Percentiles rank a stretch among this genome's conserved stretches.
phyloP scores from a whole-genome alignment of 2,329 filamentous ascomycete genomes.

The Helotiales sp. region DNA sequence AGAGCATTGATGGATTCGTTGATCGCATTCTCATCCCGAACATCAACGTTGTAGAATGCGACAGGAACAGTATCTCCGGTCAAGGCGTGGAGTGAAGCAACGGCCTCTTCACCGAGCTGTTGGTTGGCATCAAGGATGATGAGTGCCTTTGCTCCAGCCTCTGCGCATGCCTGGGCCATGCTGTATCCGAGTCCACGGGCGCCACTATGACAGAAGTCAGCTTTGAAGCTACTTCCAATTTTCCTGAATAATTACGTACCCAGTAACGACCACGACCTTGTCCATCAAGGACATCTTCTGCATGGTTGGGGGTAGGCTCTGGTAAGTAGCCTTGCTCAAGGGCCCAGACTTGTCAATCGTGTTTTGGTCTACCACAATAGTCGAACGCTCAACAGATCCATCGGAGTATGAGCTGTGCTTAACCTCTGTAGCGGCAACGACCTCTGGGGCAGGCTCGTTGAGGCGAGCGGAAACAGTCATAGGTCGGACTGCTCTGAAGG shows the following conservation, averaged over 20 bases:
- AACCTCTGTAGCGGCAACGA: conserved; percentile 41
- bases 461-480: conserved; percentile 33
- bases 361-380: conserved; percentile 36
- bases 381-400: conserved; percentile 33
- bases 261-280: conserved; percentile 76
- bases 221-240: conserved; percentile 8
- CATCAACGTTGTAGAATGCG: conserved; percentile 79
- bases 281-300: conserved; percentile 71
- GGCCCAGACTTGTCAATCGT: conserved; percentile 45
- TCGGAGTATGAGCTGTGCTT: conserved; percentile 32
- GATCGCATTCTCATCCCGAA: conserved; percentile 74
- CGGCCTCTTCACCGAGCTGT: conserved; percentile 72
- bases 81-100: conserved; percentile 71
- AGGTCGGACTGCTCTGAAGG: conserved; percentile 32
- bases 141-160: conserved; percentile 75
- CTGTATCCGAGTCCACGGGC: conserved; percentile 78
- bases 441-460: conserved; percentile 33
- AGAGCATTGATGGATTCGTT: conserved; percentile 35
- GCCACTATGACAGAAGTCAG: conserved; percentile 53
- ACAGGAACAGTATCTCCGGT: conserved; percentile 67
- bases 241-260: conserved; percentile 52
- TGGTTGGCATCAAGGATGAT: conserved; percentile 80
- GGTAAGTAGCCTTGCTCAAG: conserved; percentile 58
- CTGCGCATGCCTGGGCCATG: conserved; percentile 78
- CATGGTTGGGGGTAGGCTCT: conserved; percentile 66